Conservation (phyloP, 2,329 filamentous ascomycete species). For the Colletotrichum orbiculare region DNA sequence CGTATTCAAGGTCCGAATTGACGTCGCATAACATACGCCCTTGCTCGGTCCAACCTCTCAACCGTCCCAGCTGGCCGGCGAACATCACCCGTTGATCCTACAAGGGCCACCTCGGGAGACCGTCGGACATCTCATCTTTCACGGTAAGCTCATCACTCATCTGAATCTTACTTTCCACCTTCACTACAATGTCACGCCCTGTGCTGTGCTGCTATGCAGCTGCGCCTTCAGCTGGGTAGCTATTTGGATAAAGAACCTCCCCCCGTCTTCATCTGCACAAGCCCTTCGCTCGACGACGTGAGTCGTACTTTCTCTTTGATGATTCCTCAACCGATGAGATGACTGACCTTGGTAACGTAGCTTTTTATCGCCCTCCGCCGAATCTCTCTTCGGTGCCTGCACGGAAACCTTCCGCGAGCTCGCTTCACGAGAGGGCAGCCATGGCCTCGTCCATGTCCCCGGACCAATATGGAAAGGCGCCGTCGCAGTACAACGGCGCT, state of each 20-base stretch:
- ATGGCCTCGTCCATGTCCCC: slow-evolving; percentile 63
- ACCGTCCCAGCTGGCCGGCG: slow-evolving; percentile 28
- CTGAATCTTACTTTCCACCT: background rate
- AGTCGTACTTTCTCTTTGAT: slow-evolving; percentile 2
- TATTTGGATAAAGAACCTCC: slow-evolving; percentile 24
- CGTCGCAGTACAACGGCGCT: slow-evolving; percentile 40
- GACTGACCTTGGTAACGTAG: slow-evolving; percentile 50
- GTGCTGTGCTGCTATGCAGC: background rate
- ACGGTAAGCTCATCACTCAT: slow-evolving; percentile 25
- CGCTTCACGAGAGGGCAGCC: slow-evolving; percentile 46
- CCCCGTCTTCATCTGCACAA: background rate
- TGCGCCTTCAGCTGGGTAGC: slow-evolving; percentile 11
- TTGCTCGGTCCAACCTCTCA: slow-evolving; percentile 14
- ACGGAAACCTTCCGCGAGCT: slow-evolving; percentile 45
- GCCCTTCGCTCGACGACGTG: slow-evolving; percentile 15
- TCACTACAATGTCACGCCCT: no score
- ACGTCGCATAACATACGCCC: slow-evolving; percentile 21
- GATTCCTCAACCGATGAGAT: slow-evolving; percentile 34
- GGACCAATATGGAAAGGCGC: slow-evolving; percentile 44
- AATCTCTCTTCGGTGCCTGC: slow-evolving; percentile 47
- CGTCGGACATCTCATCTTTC: slow-evolving; percentile 20
- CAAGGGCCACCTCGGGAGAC: slow-evolving; percentile 25
- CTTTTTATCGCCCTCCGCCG: slow-evolving; percentile 50
- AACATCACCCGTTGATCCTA: slow-evolving; percentile 14
- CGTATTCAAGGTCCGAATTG: slow-evolving; percentile 22